These are phyloP conservation scores for Scedosporium apiospermum DNA, from an alignment of 2,329 filamentous ascomycete genomes.

Conservation along the genomic window DNA sequence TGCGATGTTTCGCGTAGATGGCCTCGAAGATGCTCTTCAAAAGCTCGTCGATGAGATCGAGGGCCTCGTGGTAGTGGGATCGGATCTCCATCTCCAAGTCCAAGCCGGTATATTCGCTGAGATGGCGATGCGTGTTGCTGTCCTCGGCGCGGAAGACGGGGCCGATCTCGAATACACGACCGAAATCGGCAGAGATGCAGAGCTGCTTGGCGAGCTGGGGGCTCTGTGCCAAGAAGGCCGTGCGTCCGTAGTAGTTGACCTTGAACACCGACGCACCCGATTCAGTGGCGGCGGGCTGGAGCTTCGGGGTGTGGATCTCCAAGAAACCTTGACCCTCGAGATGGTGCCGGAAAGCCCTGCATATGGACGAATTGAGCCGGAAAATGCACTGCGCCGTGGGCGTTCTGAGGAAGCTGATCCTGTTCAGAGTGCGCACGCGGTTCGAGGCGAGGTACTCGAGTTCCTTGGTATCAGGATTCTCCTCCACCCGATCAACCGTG, in stretches of 20 bases:
- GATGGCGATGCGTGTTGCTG: slow-evolving; percentile 86
- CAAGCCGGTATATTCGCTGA: slow-evolving; percentile 89
- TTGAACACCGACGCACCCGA: slow-evolving; percentile 87
- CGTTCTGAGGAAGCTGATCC: slow-evolving; percentile 78
- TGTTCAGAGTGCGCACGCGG: slow-evolving; percentile 65
- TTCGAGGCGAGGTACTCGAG: slow-evolving; percentile 53
- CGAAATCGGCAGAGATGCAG: slow-evolving; percentile 82
- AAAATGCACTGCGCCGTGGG: slow-evolving; percentile 81
- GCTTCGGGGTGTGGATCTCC: slow-evolving; percentile 88
- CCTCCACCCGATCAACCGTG: slow-evolving; percentile 25
- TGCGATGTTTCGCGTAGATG: slow-evolving; percentile 27
- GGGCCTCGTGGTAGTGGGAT: slow-evolving; percentile 80
- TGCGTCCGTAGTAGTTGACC: slow-evolving; percentile 81
- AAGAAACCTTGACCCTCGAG: slow-evolving; percentile 72
- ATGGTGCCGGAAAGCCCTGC: slow-evolving; percentile 67
- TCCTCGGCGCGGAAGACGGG: slow-evolving; percentile 91
- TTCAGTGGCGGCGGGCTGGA: slow-evolving; percentile 84
- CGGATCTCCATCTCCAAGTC: slow-evolving; percentile 91
- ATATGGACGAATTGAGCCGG: slow-evolving; percentile 72
- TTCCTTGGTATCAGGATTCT: slow-evolving; percentile 22
- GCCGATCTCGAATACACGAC: slow-evolving; percentile 80
- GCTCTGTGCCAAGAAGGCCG: slow-evolving; percentile 82
- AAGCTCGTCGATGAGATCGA: slow-evolving; percentile 66
- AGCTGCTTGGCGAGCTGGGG: slow-evolving; percentile 91
- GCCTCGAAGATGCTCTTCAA: slow-evolving; percentile 61